A percentile compares a stretch with the other conserved stretches of the same genome.
Evolutionary conservation across 371 early-diverging fungal genomes (phyloP).

Genomic region (Ordospora colligata): DNA sequence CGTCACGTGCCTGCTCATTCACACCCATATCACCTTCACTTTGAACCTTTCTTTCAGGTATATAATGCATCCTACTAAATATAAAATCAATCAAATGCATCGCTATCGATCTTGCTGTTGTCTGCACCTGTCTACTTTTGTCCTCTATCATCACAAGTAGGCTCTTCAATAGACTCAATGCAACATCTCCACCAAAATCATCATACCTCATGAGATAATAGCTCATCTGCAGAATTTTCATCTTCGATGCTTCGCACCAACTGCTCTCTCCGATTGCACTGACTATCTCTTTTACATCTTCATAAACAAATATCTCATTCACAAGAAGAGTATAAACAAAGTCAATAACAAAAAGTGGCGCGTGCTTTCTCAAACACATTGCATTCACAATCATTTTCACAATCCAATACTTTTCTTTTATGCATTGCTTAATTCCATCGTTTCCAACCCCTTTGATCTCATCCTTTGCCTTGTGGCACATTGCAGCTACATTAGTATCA

Average conservation of each 20-base stretch:
- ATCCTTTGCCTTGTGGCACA: neutral
- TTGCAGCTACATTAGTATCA: neutral
- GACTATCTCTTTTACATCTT: neutral
- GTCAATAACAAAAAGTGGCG: neutral
- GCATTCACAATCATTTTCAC: neutral
- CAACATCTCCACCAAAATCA: neutral
- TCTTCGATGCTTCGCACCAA: conserved; percentile 17
- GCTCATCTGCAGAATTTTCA: conserved; percentile 20
- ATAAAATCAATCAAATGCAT: neutral
- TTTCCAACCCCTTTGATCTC: neutral
- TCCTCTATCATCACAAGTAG: neutral
- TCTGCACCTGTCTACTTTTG: conserved; percentile 1
- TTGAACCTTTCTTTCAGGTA: neutral
- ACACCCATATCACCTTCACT: neutral
- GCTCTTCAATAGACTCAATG: neutral
- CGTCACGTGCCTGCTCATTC: neutral
- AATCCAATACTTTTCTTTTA: neutral
- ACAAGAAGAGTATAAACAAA: neutral
- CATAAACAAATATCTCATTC: neutral
- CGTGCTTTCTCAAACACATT: neutral
- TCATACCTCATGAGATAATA: conserved; percentile 6
- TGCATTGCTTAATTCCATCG: neutral
- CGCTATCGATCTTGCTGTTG: conserved; percentile 2
- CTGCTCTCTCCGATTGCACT: neutral
- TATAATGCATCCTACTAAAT: neutral